phyloP scores from a whole-genome alignment of 768 basidiomycete genomes.

The Trametes cinnabarina region DNA sequence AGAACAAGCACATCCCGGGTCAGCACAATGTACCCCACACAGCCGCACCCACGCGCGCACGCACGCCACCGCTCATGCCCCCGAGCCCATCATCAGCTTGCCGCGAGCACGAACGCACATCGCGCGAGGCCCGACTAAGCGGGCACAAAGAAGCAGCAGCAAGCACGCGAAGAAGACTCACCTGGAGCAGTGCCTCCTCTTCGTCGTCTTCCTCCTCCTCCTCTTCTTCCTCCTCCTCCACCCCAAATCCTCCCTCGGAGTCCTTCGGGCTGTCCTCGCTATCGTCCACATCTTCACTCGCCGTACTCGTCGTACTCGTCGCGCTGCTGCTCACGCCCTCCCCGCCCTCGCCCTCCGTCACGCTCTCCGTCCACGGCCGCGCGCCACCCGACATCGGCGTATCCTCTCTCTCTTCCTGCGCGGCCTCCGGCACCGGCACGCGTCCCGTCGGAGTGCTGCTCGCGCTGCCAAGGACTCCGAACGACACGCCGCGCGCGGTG shows the following conservation, averaged over 20 bases:
- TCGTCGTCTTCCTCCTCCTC: slow-evolving; percentile 27
- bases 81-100: slow-evolving; percentile 1
- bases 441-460: neutral
- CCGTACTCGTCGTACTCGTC: slow-evolving; percentile 24
- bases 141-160: neutral
- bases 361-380: slow-evolving; percentile 9
- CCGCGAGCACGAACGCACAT: neutral
- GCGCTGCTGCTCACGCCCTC: slow-evolving; percentile 20
- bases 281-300: slow-evolving; percentile 33
- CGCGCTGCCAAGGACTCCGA: neutral
- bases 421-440: neutral
- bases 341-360: slow-evolving; percentile 9
- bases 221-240: slow-evolving; percentile 28
- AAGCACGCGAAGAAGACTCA: slow-evolving; percentile 20
- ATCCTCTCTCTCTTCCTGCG: neutral
- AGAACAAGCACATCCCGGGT: neutral
- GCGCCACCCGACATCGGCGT: slow-evolving; percentile 1
- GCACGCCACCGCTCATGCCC: too few relatives aligned
- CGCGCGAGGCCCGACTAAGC: slow-evolving; percentile 7
- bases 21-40: slow-evolving; percentile 1
- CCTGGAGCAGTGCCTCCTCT: slow-evolving; percentile 22
- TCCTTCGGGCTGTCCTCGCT: slow-evolving; percentile 26
- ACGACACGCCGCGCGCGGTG: slow-evolving; percentile 21
- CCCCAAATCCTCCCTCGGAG: slow-evolving; percentile 24
- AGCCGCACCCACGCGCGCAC: too few relatives aligned